Evolutionary conservation across 2,329 filamentous ascomycete species (phyloP).

Genomic region (Berkeleyomyces basicola): DNA sequence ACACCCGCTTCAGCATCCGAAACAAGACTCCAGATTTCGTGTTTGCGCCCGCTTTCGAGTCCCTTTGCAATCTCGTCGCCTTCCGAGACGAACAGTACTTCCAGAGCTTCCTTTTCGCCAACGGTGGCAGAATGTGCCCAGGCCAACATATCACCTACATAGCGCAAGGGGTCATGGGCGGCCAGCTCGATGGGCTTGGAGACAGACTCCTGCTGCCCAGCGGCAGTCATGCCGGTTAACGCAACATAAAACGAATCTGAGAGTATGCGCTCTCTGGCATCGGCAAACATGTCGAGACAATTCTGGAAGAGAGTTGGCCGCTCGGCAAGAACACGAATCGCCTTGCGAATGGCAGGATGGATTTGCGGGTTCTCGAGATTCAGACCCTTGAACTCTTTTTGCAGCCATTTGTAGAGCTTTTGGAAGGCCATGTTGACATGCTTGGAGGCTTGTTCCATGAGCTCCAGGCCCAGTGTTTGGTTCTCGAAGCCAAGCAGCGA

Average conservation of each 20-base stretch:
- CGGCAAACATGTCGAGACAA: constrained; percentile 83
- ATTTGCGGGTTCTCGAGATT: constrained; percentile 93
- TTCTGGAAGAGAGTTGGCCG: constrained; percentile 80
- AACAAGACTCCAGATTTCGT: constrained; percentile 64
- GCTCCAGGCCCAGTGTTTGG: constrained; percentile 70
- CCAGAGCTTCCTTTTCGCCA: constrained; percentile 81
- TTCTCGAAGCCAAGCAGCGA: constrained; percentile 78
- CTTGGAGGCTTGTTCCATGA: constrained; percentile 81
- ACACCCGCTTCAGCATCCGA: constrained; percentile 35
- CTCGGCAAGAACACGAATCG: constrained; percentile 75
- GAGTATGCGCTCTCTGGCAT: constrained; percentile 70
- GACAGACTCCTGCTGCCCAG: constrained; percentile 39
- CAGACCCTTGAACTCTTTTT: constrained; percentile 78
- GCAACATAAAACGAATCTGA: constrained; percentile 82
- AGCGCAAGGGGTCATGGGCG: constrained; percentile 80
- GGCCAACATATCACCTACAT: constrained; percentile 92
- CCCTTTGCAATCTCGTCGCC: constrained; percentile 67
- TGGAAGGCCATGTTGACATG: constrained; percentile 81
- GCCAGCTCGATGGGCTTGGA: constrained; percentile 86
- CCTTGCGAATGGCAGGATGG: constrained; percentile 64
- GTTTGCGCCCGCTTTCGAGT: constrained; percentile 62
- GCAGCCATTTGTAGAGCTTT: constrained; percentile 90
- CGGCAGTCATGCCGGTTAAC: constrained; percentile 53
- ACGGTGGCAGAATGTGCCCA: constrained; percentile 93
- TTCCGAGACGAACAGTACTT: constrained; percentile 79